Base-by-base conservation (phyloP, 1,284 basidiomycete species). In the Pterulicium gracile region DNA sequence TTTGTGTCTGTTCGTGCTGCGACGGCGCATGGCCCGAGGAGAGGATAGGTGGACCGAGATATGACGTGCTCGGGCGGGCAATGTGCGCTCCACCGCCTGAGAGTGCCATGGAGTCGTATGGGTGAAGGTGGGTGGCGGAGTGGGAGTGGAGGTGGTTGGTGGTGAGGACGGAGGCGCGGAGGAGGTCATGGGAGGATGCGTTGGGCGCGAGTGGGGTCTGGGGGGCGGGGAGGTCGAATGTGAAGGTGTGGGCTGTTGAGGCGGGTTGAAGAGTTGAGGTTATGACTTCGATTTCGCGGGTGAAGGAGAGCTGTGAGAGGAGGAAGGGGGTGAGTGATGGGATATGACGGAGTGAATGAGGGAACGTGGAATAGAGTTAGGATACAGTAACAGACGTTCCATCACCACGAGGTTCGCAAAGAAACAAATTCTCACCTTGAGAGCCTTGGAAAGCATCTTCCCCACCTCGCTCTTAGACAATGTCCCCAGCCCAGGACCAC, bases 231-330 rank as follows among this genome's bases (percentile, higher is more conserved):
- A 86, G 73, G 21, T 72, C 81, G 57, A 97, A 97, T 3, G 88
- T 87, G 64, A 98, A 98, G 0, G 82, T 86, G 64, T 97, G 92
- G 42, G 92, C 85, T 14, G 92, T 95, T 15, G 88, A 89, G 1
- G 90, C 83, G 3, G 92, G 92, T 54, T 93, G 87, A 4, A 94
- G 73, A 0, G 88, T 89, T 13, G 91, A 91, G 14, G 91, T 88
- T 60, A 96, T 84, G 51, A 98, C 87, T 60, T 98, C 94, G 43
- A 98, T 88, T 66, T 94, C 91, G 46, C 88, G 83, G 19, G 89
- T 82, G 63, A 94, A 93, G 14, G 87, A 87, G 43, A 89, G 78
- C 85, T 87, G 53, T 23, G 36, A 35, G 27, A 21, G n/a, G n/a
- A n/a, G n/a, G n/a, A n/a, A n/a, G n/a, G n/a, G n/a, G n/a, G n/a